Percentiles rank a stretch among this genome's conserved stretches.
Conservation (phyloP, 768 basidiomycete genomes). For the Tylopilus sp. region DNA sequence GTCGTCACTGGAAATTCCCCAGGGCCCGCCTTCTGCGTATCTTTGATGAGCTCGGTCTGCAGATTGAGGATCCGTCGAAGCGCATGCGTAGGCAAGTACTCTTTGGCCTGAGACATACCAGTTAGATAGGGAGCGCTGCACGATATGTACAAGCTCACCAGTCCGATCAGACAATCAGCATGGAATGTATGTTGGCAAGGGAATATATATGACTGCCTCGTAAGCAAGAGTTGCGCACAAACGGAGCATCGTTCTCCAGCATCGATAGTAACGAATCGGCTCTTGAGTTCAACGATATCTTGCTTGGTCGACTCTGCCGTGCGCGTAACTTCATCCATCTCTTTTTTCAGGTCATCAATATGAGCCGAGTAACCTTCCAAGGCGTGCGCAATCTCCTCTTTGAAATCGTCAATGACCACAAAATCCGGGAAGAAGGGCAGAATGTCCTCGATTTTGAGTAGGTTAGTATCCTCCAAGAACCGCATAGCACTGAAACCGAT, state of each 20-base stretch:
- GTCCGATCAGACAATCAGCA: conserved; percentile 91
- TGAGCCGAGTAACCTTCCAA: conserved; percentile 91
- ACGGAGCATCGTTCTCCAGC: conserved; percentile 81
- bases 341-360: conserved; percentile 83
- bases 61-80: conserved; percentile 83
- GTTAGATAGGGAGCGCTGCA: neutral
- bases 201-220: conserved; percentile 96
- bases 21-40: conserved; percentile 30
- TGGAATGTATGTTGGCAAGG: conserved; percentile 98
- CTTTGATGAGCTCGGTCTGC: conserved; percentile 79
- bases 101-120: conserved; percentile 67
- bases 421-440: conserved; percentile 99
- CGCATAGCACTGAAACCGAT: conserved; percentile 76
- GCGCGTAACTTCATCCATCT: conserved; percentile 95
- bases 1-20: conserved; percentile 34
- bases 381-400: conserved; percentile 95
- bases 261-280: conserved; percentile 90
- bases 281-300: conserved; percentile 81
- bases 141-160: conserved; percentile 54
- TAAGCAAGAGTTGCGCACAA: conserved; percentile 73
- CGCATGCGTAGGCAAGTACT: conserved; percentile 77
- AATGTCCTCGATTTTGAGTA: conserved; percentile 98
- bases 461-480: conserved; percentile 90
- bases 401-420: conserved; percentile 98
- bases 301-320: conserved; percentile 92